These are phyloP conservation scores for Apiospora aurea DNA, from an alignment of 2,329 filamentous ascomycete genomes.

Conservation along the genomic window DNA sequence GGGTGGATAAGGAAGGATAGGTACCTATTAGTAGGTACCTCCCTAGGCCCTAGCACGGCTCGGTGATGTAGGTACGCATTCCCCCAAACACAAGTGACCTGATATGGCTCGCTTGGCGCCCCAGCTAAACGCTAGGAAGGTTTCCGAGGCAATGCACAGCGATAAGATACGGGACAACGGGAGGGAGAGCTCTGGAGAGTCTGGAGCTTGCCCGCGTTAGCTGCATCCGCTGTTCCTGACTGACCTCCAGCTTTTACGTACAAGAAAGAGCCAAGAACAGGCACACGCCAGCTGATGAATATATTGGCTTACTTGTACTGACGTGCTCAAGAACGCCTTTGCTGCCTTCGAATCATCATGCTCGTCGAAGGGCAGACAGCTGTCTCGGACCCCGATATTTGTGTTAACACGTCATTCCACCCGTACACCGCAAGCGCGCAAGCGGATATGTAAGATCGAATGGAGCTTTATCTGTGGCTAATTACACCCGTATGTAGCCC, in stretches of 20 bases:
- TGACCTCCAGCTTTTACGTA: slow-evolving; percentile 2
- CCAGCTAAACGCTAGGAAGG: slow-evolving; percentile 18
- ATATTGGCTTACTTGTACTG: slow-evolving; percentile 10
- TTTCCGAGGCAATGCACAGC: slow-evolving; percentile 20
- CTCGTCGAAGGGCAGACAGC: background rate
- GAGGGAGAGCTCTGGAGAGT: background rate
- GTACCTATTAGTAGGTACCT: background rate
- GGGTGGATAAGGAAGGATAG: background rate
- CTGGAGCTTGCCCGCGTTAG: background rate
- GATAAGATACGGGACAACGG: slow-evolving; percentile 18
- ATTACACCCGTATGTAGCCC: background rate
- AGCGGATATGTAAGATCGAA: slow-evolving; percentile 2
- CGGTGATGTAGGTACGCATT: background rate
- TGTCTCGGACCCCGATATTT: slow-evolving; percentile 1
- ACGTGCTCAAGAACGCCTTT: background rate
- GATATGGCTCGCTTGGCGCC: slow-evolving; percentile 16
- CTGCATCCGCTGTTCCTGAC: background rate
- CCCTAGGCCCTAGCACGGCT: background rate
- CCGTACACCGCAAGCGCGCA: background rate
- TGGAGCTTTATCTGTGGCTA: slow-evolving; percentile 17
- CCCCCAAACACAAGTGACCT: slow-evolving; percentile 12
- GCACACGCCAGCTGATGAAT: background rate
- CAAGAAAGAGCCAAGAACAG: background rate
- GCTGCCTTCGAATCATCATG: background rate
- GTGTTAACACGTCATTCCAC: slow-evolving; percentile 1